These are phyloP conservation scores for Acanthamoeba triangularis DNA, from an alignment of 208 protist species.

Conservation along the genomic window DNA sequence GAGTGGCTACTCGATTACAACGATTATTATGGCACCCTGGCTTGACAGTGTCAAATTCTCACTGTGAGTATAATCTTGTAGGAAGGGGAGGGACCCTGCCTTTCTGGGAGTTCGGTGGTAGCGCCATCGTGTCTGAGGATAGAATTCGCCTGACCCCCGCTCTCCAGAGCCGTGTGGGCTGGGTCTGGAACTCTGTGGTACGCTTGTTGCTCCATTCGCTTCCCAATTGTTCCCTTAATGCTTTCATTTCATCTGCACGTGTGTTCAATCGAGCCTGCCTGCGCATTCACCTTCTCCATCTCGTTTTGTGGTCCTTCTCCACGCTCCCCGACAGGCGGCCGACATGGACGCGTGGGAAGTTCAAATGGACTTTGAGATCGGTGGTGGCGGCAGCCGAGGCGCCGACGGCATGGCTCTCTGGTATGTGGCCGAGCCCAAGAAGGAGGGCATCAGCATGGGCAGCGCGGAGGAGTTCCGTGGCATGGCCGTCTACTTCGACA, in stretches of 20 bases:
- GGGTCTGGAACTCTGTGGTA: constrained; percentile 81
- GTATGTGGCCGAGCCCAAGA: constrained; percentile 78
- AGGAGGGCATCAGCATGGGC: constrained; percentile 83
- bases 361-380: constrained; percentile 71
- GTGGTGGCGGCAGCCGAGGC: constrained; percentile 69
- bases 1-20: too few species aligned
- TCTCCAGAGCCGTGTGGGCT: constrained; percentile 56
- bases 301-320: neutral
- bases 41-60: neutral
- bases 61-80: neutral
- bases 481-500: constrained; percentile 88
- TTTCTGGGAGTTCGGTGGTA: constrained; percentile 80
- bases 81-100: constrained; percentile 62
- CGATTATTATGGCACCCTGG: neutral
- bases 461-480: constrained; percentile 81
- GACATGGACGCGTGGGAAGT: constrained; percentile 80
- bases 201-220: neutral
- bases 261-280: too few species aligned
- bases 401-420: constrained; percentile 88
- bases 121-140: constrained; percentile 80
- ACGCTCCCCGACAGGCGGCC: constrained; percentile 22
- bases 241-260: neutral
- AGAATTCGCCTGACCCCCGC: constrained; percentile 80
- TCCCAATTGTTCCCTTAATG: too few species aligned
- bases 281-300: neutral